A percentile compares a stretch with the other conserved stretches of the same genome.
phyloP scores from a whole-genome alignment of 1,284 basidiomycete species.

The Trichosporon sp. region DNA sequence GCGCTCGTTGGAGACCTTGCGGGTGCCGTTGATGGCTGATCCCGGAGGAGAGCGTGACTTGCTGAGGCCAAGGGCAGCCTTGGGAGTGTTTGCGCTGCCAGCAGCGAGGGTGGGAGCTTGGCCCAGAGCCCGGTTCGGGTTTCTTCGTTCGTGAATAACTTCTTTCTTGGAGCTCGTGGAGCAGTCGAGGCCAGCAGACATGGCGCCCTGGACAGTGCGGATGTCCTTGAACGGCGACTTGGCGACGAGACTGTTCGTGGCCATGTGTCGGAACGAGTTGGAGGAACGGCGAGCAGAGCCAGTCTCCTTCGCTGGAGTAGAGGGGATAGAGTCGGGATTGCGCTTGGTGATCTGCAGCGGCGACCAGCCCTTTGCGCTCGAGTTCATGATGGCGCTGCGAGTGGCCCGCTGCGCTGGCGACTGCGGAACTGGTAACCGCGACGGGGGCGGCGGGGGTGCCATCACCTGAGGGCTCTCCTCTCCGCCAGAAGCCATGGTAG shows the following conservation, averaged over 20 bases:
- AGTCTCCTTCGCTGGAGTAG: neutral
- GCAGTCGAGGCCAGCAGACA: constrained; percentile 28
- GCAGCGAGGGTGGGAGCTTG: constrained; percentile 29
- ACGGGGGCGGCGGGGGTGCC: neutral
- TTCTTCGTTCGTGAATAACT: constrained; percentile 39
- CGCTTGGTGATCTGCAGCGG: constrained; percentile 47
- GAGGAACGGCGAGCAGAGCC: constrained; percentile 58
- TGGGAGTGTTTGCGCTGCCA: constrained; percentile 34
- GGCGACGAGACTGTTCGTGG: constrained; percentile 72
- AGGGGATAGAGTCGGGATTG: constrained; percentile 13
- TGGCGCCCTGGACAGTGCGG: constrained; percentile 21
- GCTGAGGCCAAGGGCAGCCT: constrained; percentile 40
- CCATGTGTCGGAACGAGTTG: constrained; percentile 73
- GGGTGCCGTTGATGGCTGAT: constrained; percentile 30
- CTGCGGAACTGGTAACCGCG: constrained; percentile 10
- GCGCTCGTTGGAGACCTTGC: constrained; percentile 32
- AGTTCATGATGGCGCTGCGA: constrained; percentile 40
- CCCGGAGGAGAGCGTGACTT: constrained; percentile 13
- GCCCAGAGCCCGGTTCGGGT: constrained; percentile 26
- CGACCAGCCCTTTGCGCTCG: constrained; percentile 49
- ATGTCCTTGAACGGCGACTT: constrained; percentile 77
- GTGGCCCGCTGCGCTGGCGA: constrained; percentile 19
- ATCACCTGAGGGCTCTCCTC: constrained; percentile 3
- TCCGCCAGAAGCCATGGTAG: constrained; percentile 7
- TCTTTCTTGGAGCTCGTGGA: constrained; percentile 16